Evolutionary conservation across 441 rosid genomes (phyloP).

Genomic region (Eruca vesicaria): DNA sequence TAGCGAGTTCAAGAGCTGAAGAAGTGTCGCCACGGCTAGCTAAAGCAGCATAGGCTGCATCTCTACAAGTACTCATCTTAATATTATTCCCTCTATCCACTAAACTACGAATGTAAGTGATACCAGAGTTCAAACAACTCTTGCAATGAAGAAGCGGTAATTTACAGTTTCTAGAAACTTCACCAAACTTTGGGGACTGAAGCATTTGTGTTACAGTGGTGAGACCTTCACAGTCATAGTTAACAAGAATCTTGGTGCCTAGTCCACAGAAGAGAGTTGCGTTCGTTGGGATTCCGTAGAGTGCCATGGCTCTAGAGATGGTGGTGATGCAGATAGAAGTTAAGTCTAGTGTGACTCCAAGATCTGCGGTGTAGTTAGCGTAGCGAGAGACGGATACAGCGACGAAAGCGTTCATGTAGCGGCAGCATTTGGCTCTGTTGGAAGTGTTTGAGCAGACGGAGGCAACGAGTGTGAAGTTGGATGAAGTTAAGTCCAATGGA

Average conservation of each 20-base stretch:
- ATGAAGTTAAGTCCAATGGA: constrained; percentile 72
- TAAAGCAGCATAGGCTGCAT: constrained; percentile 78
- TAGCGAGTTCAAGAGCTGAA: constrained; percentile 63
- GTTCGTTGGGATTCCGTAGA: constrained; percentile 77
- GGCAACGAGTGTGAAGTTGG: constrained; percentile 77
- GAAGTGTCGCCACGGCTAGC: constrained; percentile 68
- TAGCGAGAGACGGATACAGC: constrained; percentile 75
- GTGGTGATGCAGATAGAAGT: constrained; percentile 56
- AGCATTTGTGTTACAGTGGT: constrained; percentile 77
- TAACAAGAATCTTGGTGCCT: constrained; percentile 80
- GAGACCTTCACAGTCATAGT: constrained; percentile 69
- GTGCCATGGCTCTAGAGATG: constrained; percentile 66
- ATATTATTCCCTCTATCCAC: constrained; percentile 59
- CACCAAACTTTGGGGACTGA: constrained; percentile 59
- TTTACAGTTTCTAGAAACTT: constrained; percentile 63
- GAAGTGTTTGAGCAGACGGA: constrained; percentile 62
- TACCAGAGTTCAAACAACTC: constrained; percentile 77
- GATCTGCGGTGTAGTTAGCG: constrained; percentile 68
- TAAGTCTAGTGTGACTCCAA: constrained; percentile 62
- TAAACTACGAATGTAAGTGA: constrained; percentile 65
- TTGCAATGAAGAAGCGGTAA: constrained; percentile 61
- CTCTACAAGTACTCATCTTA: constrained; percentile 83
- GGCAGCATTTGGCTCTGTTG: constrained; percentile 86
- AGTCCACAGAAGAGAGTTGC: constrained; percentile 81
- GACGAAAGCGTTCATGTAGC: constrained; percentile 82